Conservation (phyloP, 169 alveolate species). For the Eimeria sp. region DNA sequence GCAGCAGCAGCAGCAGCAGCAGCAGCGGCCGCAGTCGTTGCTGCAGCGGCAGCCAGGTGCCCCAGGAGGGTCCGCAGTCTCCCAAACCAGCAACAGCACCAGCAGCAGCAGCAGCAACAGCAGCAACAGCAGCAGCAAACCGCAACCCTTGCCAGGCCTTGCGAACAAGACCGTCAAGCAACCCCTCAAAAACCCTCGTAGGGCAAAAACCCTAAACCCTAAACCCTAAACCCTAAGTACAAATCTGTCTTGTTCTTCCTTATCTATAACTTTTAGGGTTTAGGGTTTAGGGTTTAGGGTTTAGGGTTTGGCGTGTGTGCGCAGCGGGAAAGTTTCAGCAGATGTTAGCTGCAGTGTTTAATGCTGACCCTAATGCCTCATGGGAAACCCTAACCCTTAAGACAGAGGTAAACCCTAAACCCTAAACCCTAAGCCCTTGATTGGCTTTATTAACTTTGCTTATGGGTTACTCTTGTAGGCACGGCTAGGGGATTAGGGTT, state of each 20-base stretch:
- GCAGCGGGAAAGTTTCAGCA: constrained; percentile 16
- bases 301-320: constrained; percentile 4
- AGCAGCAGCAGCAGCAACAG: constrained; percentile 36
- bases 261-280: neutral
- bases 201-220: constrained; percentile 7
- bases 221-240: constrained; percentile 36
- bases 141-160: neutral
- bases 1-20: constrained; percentile 65
- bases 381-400: neutral
- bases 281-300: constrained; percentile 7
- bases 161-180: neutral
- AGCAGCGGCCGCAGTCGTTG: neutral
- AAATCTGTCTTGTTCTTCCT: too few relatives aligned
- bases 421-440: constrained; percentile 25
- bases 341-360: neutral
- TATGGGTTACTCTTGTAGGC: neutral
- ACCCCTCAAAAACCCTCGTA: neutral
- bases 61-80: constrained; percentile 10
- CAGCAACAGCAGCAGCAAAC: constrained; percentile 53
- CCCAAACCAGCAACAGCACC: neutral
- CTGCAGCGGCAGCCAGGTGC: constrained; percentile 28
- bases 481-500: neutral
- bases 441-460: neutral
- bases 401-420: constrained; percentile 19
- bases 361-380: neutral